These are phyloP conservation scores for Plasmopara viticola DNA, from an alignment of 352 stramenopile species.

Conservation along the genomic window DNA sequence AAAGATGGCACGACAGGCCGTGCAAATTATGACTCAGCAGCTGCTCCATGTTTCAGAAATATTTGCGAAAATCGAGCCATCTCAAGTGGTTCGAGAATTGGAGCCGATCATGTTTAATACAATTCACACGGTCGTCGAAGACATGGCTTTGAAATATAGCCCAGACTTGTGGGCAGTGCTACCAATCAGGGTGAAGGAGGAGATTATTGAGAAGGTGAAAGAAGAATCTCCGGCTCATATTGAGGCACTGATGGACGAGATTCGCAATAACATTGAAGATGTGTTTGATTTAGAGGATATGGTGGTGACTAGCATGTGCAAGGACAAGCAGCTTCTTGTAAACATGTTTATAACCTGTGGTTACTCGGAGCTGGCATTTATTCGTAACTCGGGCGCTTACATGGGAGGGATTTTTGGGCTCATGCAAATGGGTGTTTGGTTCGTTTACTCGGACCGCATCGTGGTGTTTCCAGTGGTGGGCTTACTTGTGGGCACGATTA, in stretches of 20 bases:
- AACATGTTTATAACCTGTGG: conserved; percentile 93
- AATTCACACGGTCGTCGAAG: conserved; percentile 83
- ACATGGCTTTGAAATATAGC: conserved; percentile 88
- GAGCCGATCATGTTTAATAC: conserved; percentile 89
- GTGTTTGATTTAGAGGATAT: conserved; percentile 95
- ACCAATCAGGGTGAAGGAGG: conserved; percentile 75
- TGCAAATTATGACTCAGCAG: conserved; percentile 92
- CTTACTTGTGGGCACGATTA: conserved; percentile 93
- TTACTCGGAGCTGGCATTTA: conserved; percentile 89
- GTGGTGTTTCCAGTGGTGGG: conserved; percentile 90
- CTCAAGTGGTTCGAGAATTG: conserved; percentile 87
- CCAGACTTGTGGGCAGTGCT: conserved; percentile 76
- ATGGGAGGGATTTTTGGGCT: conserved; percentile 88
- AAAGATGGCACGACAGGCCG: conserved; percentile 94
- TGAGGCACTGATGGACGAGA: conserved; percentile 91
- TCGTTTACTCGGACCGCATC: conserved; percentile 71
- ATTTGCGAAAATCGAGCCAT: conserved; percentile 88
- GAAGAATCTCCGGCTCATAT: conserved; percentile 90
- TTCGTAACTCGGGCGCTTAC: conserved; percentile 85
- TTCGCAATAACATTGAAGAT: conserved; percentile 93
- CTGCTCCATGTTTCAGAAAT: conserved; percentile 91
- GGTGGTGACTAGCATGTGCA: conserved; percentile 91
- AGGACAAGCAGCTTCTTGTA: conserved; percentile 92
- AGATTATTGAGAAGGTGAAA: conserved; percentile 93
- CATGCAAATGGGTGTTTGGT: conserved; percentile 88